phyloP scores from a whole-genome alignment of 2,329 filamentous ascomycete genomes.

The Trichoderma sp. region DNA sequence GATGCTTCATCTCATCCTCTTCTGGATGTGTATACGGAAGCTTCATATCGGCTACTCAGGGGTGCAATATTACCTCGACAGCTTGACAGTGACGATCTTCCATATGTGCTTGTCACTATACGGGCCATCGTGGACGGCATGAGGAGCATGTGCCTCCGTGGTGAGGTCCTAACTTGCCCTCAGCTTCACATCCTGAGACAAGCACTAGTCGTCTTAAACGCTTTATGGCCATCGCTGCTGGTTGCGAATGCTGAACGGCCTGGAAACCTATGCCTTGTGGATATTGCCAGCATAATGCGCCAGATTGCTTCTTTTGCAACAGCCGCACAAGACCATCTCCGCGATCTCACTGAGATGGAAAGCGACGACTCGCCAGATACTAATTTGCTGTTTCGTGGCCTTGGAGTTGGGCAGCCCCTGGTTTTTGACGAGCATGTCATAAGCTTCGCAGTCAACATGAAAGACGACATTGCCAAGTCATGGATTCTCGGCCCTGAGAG shows the following conservation, averaged over 20 bases:
- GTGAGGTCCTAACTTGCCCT: conserved; percentile 31
- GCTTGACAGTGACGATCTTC: conserved; percentile 41
- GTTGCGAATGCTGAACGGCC: conserved; percentile 30
- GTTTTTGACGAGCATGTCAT: conserved; percentile 39
- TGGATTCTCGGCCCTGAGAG: conserved; percentile 45
- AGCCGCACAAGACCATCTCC: conserved; percentile 32
- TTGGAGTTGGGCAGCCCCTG: neutral
- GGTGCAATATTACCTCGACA: conserved; percentile 43
- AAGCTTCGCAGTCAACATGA: conserved; percentile 48
- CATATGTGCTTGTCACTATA: conserved; percentile 41
- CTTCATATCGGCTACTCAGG: conserved; percentile 44
- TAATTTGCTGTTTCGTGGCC: conserved; percentile 33
- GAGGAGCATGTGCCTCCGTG: conserved; percentile 32
- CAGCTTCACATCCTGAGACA: conserved; percentile 39
- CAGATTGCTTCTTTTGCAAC: conserved; percentile 31
- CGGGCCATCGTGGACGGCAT: conserved; percentile 38
- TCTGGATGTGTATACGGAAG: conserved; percentile 53
- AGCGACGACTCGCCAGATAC: conserved; percentile 29
- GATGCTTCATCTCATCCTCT: conserved; percentile 49
- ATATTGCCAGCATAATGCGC: conserved; percentile 30
- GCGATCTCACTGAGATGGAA: conserved; percentile 30
- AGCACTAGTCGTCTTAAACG: conserved; percentile 37
- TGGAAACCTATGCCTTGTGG: conserved; percentile 29
- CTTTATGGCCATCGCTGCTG: conserved; percentile 39
- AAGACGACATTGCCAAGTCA: conserved; percentile 49